Percentiles rank a stretch among this genome's conserved stretches.
Evolutionary conservation across 257 asterid genomes (phyloP).

Genomic region (Euphrasia confusa): DNA sequence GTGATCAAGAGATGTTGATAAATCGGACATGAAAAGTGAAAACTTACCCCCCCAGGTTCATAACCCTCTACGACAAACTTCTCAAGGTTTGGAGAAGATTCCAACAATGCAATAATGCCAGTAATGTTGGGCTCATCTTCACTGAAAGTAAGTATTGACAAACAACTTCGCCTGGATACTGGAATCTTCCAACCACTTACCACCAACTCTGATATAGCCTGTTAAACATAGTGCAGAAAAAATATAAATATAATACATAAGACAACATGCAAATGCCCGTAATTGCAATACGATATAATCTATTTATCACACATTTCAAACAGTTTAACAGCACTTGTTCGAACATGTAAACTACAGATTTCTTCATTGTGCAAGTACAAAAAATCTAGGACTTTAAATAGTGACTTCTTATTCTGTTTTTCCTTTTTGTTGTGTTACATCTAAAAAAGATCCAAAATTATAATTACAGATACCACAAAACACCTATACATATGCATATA

Average conservation of each 20-base stretch:
- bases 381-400: no score
- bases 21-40: no score
- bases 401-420: neutral
- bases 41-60: no score
- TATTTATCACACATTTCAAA: neutral
- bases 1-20: no score
- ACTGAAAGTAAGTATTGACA: neutral
- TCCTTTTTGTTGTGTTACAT: neutral
- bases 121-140: no score
- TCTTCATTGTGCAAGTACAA: no score
- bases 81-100: no score
- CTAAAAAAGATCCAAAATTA: neutral
- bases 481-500: neutral
- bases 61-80: no score
- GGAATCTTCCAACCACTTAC: slow-evolving; percentile 16
- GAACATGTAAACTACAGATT: no score
- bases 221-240: neutral
- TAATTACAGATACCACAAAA: no score
- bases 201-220: slow-evolving; percentile 15
- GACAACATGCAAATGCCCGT: neutral
- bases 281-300: neutral
- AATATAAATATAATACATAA: neutral
- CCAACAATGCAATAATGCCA: no score
- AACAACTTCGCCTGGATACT: neutral
- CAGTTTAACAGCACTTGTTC: no score